Base-by-base conservation (phyloP, 352 stramenopile species). In the Plasmopara viticola region DNA sequence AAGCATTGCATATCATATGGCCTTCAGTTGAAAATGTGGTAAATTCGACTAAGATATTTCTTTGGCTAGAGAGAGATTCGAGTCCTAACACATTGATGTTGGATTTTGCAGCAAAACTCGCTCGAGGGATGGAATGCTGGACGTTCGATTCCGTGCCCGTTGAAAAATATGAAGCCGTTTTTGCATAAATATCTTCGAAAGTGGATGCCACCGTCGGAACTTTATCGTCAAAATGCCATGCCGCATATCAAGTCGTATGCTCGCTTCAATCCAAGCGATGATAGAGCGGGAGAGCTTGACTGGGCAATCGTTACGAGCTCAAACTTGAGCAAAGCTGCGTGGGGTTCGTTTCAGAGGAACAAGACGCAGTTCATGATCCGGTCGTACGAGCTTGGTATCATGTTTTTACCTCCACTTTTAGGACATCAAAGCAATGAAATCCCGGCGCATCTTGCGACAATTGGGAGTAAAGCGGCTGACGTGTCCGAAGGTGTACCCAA, bases 111-210 rank as follows among this genome's bases (percentile, higher is more conserved):
- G 81, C 71, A 64, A 39, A 90, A 92, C 47, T 93, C 83, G 28
- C 68, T 78, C 20, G 72, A 90, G 60, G 83, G 83, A n/a, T 93
- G 80, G 80, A 76, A 78, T 33, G 69, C 74, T 17, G 83, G 83
- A 2, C 70, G 78, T 9, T 70, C 83, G 6, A 68, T 93, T 10
- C 80, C 83, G 13, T 93, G 83, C 43, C 68, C 80, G 4, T 50
- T 89, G 13, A 93, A 93, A 51, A 93, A 93, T 54, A 85, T 93
- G 70, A 93, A 93, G 53, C 60, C 79, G 5, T 93, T 93, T 53
- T 58, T 93, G 34, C 83, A 93, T 69, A 90, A 89, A 41, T 90
- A 87, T 52, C 58, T 93, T 14, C 67, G 83, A 43, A 87, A 84
- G 44, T 93, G 83, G 83, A 74, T 68, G 14, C 83, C 83, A 14